Percentiles rank a stretch among this genome's conserved stretches.
These are phyloP conservation scores for Zymoseptoria tritici DNA, from an alignment of 2,329 filamentous ascomycete species.

Conservation along the genomic window DNA sequence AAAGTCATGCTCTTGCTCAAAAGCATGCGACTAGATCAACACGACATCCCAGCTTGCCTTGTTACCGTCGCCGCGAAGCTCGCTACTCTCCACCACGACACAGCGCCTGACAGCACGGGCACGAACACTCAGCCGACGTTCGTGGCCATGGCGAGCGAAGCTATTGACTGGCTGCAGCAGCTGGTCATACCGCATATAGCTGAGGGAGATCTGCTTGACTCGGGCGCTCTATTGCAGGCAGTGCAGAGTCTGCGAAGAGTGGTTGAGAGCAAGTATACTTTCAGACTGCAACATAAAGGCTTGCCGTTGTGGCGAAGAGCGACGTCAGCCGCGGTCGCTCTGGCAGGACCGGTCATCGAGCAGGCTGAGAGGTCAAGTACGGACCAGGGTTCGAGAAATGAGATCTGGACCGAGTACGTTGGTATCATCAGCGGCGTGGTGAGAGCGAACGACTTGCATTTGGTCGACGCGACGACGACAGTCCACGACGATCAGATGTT, in stretches of 20 bases:
- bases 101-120: constrained; percentile 12
- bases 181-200: constrained; percentile 53
- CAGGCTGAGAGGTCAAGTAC: constrained; percentile 29
- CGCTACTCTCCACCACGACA: constrained; percentile 59
- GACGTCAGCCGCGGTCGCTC: constrained; percentile 60
- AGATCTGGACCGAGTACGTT: constrained; percentile 50
- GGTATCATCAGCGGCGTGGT: constrained; percentile 33
- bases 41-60: constrained; percentile 60
- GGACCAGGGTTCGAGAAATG: constrained; percentile 26
- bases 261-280: constrained; percentile 73
- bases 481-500: constrained; percentile 67
- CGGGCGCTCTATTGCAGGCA: constrained; percentile 57
- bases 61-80: constrained; percentile 64
- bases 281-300: constrained; percentile 62
- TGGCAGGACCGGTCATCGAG: constrained; percentile 60
- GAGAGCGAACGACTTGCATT: constrained; percentile 30
- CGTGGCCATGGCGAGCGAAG: constrained; percentile 77
- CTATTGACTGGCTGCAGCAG: constrained; percentile 62
- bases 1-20: constrained; percentile 62
- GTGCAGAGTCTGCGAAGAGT: constrained; percentile 62
- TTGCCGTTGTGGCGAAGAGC: constrained; percentile 72
- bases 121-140: constrained; percentile 60
- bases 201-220: constrained; percentile 61
- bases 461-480: constrained; percentile 16
- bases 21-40: constrained; percentile 58